Base-by-base conservation (phyloP, 2,329 filamentous ascomycete genomes). In the Dothideomycetidae sp. region DNA sequence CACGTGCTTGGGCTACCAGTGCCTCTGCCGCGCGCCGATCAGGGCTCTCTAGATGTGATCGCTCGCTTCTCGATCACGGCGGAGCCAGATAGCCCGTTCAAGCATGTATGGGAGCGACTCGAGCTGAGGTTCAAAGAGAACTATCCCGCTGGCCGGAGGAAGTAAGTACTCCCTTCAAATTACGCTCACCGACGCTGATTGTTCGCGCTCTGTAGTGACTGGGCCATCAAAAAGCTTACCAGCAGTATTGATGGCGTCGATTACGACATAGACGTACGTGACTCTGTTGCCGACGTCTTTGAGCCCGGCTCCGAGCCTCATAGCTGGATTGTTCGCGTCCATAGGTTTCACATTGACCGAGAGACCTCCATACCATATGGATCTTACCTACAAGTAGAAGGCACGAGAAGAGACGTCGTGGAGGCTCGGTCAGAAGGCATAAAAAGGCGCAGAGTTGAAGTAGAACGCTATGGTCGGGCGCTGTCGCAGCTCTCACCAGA, bases 261-360 rank as follows among this genome's bases (percentile, higher is more conserved):
- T n/a, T 56, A 51, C 46, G 56, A 58, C 36, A 49, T 59, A 13
- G 54, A 55, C 43, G 31, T 58, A 18, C 41, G 48, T 33, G 55
- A 59, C 42, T 55, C 53, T 4, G 54, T 59, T 28, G 42, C 46
- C 29, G 46, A 50, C 36, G 54, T 57, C 26, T 58, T 55, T 36
- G 54, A 50, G 29, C 48, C 45, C 35, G 51, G 54, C 32, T 41
- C 41, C 1, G 48, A 55, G 31, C 46, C 40, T 5, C 32, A 42
- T 11, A 50, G 48, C 47, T 48, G 48, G 29, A 40, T 50, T 16
- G 50, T 59, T 44, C 50, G 53, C 19, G 50, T 57, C 17, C 41
- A 56, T 1, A 53, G 50, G 15, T 39, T 43, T 21, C 52, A 51
- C 31, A 21, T 50, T 21, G 44, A 52, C 36, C 53, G 53, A 42